Evolutionary conservation across 768 basidiomycete genomes (phyloP).

Genomic region (Leccinum truebloodii): DNA sequence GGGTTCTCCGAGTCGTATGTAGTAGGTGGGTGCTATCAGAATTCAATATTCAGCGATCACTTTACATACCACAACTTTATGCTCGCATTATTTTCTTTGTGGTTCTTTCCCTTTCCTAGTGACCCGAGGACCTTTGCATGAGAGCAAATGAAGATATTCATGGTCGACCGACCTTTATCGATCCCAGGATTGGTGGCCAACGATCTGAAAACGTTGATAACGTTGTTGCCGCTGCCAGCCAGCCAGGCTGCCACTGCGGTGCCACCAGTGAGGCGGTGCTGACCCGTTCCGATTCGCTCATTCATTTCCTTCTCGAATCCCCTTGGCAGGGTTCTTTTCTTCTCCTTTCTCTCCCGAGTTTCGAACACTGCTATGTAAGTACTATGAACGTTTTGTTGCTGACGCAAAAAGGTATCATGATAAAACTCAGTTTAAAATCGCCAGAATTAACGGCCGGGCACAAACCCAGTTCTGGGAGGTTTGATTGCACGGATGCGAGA

Average conservation of each 20-base stretch:
- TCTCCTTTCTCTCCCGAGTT: not conserved
- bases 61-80: not conserved
- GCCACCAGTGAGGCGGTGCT: not conserved
- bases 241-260: not conserved
- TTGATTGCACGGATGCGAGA: no score
- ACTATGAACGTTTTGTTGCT: no score
- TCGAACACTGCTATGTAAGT: not conserved
- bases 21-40: not conserved
- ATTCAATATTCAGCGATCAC: not conserved
- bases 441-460: no score
- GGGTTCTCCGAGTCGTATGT: no score
- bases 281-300: no score
- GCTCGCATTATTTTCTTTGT: no score
- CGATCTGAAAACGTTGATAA: not conserved
- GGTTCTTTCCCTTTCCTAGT: not conserved
- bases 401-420: no score
- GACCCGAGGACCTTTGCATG: not conserved
- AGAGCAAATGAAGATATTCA: no score
- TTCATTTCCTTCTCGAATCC: not conserved
- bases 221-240: not conserved
- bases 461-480: no score
- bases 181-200: not conserved
- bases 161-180: not conserved
- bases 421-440: no score
- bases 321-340: not conserved